Base-by-base conservation (phyloP, 129 eudicot genomes). In the Escallonia herrerae region DNA sequence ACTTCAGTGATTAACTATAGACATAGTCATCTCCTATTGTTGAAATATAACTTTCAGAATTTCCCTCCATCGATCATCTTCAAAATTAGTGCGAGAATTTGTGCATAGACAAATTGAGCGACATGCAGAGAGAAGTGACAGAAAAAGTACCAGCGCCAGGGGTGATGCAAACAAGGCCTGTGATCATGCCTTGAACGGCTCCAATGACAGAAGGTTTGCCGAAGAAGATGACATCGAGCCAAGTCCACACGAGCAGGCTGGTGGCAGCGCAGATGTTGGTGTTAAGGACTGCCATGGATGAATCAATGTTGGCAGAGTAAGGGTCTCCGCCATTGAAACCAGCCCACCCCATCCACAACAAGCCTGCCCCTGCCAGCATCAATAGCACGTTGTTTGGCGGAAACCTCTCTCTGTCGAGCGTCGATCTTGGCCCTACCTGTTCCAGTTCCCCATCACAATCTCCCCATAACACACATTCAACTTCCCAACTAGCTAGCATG, bases 241-340 rank as follows among this genome's bases (percentile, higher is more conserved):
- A 78, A 8, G 95, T 83, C 95, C 95, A 87, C 5, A 83, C 90
- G 5, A 87, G 81, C 56, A 87, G 82, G 81, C 95, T 87, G 4
- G 95, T 87, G 56, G 95, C 90, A 0, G 95, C 90, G 11, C 90
- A 87, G 0, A 83, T 78, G 79, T 87, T 83, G 79, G 95, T 87
- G 79, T 87, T 87, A 14, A 87, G 75, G 15, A 87, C 90, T 2
- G 95, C 95, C 75, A 87, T 78, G 40, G 95, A 87, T 39, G 95
- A 78, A 72, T 80, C 95, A 10, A 83, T 83, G 80, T 79, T 87
- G 60, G 95, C 95, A 8, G 69, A 33, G 70, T 87, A 87, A 4
- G 95, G 95, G 37, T 74, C 95, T 3, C 95, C 90, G 8, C 95
- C 95, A 40, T 87, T 87, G 81, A 87, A 87, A 11, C 95, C 95